Conservation (phyloP, 768 basidiomycete genomes). For the Suillus cothurnatus region DNA sequence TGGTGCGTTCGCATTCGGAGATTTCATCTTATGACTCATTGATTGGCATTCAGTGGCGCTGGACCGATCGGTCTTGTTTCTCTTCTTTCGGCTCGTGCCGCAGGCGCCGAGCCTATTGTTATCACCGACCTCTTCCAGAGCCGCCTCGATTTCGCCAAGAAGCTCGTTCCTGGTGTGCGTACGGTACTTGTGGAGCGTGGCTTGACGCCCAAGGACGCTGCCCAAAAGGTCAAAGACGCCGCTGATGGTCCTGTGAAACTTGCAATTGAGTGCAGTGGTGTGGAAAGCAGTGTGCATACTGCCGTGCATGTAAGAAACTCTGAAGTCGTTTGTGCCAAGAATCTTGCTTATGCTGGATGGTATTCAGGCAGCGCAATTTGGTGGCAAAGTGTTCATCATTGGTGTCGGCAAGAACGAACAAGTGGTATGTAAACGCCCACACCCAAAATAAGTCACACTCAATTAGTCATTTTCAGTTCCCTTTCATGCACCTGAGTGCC, state of each 20-base stretch:
- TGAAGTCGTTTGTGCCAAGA: not conserved
- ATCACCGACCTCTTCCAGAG: slow-evolving; percentile 70
- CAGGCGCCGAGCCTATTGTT: slow-evolving; percentile 69
- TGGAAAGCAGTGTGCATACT: slow-evolving; percentile 61
- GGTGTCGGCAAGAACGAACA: slow-evolving; percentile 70
- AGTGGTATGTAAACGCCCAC: slow-evolving; percentile 34
- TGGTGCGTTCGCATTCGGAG: slow-evolving; percentile 42
- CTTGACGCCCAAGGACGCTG: slow-evolving; percentile 48
- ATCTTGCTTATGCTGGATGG: not conserved
- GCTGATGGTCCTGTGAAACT: slow-evolving; percentile 53
- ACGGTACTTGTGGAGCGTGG: slow-evolving; percentile 57
- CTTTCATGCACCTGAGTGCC: slow-evolving; percentile 72
- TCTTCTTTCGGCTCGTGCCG: slow-evolving; percentile 64
- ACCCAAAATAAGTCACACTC: not conserved
- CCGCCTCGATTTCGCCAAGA: slow-evolving; percentile 67
- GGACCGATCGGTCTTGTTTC: slow-evolving; percentile 69
- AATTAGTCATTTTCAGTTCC: slow-evolving; percentile 45
- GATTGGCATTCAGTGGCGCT: slow-evolving; percentile 48
- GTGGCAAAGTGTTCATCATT: slow-evolving; percentile 70
- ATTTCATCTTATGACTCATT: slow-evolving; percentile 8
- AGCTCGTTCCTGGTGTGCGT: slow-evolving; percentile 57
- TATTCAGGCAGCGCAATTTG: slow-evolving; percentile 59
- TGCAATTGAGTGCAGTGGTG: slow-evolving; percentile 66
- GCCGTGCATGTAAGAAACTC: slow-evolving; percentile 51
- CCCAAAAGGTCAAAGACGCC: slow-evolving; percentile 51